Evolutionary conservation across 208 protist species (phyloP).

Genomic region (Wallacemonas rigidus): DNA sequence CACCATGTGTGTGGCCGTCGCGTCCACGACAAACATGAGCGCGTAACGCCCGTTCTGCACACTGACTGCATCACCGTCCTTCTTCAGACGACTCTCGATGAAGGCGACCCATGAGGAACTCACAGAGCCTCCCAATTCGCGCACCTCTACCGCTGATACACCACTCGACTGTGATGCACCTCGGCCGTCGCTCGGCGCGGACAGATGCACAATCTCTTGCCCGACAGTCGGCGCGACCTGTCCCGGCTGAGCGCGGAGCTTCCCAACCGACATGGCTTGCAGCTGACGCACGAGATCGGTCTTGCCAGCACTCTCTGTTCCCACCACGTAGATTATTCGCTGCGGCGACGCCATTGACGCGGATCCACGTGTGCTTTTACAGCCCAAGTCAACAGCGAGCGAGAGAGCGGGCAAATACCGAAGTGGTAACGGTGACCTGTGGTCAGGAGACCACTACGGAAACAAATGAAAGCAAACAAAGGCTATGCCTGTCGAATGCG

Average conservation of each 20-base stretch:
- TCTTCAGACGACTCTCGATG: conserved; percentile 37
- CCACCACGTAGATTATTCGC: conserved; percentile 61
- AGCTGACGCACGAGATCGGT: conserved; percentile 69
- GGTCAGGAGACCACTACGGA: not conserved
- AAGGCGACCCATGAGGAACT: conserved; percentile 68
- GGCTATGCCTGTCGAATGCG: not conserved
- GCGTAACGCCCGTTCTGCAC: conserved; percentile 7
- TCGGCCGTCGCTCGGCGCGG: conserved; percentile 10
- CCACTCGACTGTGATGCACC: not conserved
- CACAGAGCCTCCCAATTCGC: conserved; percentile 70
- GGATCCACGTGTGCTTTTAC: too few species aligned
- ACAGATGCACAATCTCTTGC: conserved; percentile 58
- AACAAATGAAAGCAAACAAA: not conserved
- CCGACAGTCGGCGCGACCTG: conserved; percentile 58
- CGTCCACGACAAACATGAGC: conserved; percentile 78
- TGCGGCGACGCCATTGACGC: not conserved
- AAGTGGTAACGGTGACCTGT: not conserved
- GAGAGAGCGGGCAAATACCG: not conserved
- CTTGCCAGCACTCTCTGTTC: conserved; percentile 66
- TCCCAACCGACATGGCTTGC: conserved; percentile 31
- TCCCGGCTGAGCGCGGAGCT: conserved; percentile 24
- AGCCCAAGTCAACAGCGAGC: too few species aligned
- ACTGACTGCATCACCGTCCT: conserved; percentile 15
- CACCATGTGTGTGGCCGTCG: conserved; percentile 57
- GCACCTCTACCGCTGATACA: conserved; percentile 40